Evolutionary conservation across 2,329 filamentous ascomycete species (phyloP).

Genomic region (Aspergillus pseudonomiae): DNA sequence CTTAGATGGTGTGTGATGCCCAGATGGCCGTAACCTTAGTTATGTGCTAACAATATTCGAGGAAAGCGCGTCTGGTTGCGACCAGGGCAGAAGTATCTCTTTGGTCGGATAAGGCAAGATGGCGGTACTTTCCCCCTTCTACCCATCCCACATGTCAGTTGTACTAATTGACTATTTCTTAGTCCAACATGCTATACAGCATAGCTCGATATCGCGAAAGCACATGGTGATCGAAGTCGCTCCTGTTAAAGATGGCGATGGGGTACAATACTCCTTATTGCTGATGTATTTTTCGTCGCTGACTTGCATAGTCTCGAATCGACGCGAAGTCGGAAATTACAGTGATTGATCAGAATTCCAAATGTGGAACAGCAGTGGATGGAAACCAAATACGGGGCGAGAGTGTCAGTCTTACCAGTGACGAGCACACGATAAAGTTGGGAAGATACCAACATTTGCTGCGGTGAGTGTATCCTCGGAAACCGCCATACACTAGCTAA

Average conservation of each 20-base stretch:
- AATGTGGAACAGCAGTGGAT: slow-evolving; percentile 79
- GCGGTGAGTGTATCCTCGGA: slow-evolving; percentile 29
- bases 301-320: slow-evolving; percentile 58
- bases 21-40: slow-evolving; percentile 8
- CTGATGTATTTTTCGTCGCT: slow-evolving; percentile 8
- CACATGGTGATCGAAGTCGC: slow-evolving; percentile 79
- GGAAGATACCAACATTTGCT: slow-evolving; percentile 67
- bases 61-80: slow-evolving; percentile 79
- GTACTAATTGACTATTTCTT: slow-evolving; percentile 7
- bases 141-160: too few species aligned
- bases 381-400: slow-evolving; percentile 69
- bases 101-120: slow-evolving; percentile 72
- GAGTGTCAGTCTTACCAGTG: slow-evolving; percentile 58
- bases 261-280: slow-evolving; percentile 52
- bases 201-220: slow-evolving; percentile 84
- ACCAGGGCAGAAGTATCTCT: slow-evolving; percentile 81
- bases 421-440: slow-evolving; percentile 68
- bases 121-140: slow-evolving; percentile 53
- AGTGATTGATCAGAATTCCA: slow-evolving; percentile 79
- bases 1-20: slow-evolving; percentile 52
- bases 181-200: slow-evolving; percentile 72
- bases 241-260: slow-evolving; percentile 66
- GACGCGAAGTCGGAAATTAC: slow-evolving; percentile 69
- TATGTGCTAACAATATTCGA: slow-evolving; percentile 35
- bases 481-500: slow-evolving; percentile 9